phyloP scores from a whole-genome alignment of 345 rosid species.

The Brassica nigra region DNA sequence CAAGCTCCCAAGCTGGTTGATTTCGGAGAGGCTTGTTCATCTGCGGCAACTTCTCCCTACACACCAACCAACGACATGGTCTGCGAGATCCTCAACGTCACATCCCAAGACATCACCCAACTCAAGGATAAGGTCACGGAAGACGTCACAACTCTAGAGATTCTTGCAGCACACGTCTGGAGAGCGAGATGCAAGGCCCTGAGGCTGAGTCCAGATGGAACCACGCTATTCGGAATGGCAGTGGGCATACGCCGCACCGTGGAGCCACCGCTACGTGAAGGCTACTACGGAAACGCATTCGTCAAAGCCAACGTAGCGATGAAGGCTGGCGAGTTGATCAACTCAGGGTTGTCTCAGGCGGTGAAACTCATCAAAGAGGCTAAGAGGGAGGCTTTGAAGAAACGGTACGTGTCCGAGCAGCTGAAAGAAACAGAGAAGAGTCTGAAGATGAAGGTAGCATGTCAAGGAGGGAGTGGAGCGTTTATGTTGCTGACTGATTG shows the following conservation, averaged over 20 bases:
- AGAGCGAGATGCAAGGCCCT: conserved; percentile 53
- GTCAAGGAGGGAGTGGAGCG: conserved; percentile 46
- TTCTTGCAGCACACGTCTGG: conserved; percentile 56
- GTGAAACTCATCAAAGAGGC: conserved; percentile 50
- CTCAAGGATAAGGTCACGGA: conserved; percentile 40
- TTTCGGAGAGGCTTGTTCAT: conserved; percentile 29
- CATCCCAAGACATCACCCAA: conserved; percentile 36
- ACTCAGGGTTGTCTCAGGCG: conserved; percentile 31
- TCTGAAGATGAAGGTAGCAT: conserved; percentile 27
- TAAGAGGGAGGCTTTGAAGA: conserved; percentile 37
- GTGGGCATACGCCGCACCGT: conserved; percentile 47
- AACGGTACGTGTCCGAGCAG: conserved; percentile 29
- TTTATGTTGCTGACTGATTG: conserved; percentile 54
- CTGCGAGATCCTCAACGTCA: conserved; percentile 44
- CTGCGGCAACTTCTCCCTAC: conserved; percentile 47
- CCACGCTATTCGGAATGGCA: conserved; percentile 40
- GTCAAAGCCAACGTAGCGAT: conserved; percentile 41
- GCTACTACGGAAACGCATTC: conserved; percentile 64
- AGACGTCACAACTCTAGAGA: conserved; percentile 54
- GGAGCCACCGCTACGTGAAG: conserved; percentile 48
- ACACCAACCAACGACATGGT: conserved; percentile 44
- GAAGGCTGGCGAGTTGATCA: conserved; percentile 42
- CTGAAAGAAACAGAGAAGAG: conserved; percentile 40
- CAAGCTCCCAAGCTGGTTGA: conserved; percentile 26
- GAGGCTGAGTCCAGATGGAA: conserved; percentile 46